phyloP scores from a whole-genome alignment of 83 land plant species.

The Picea abies region DNA sequence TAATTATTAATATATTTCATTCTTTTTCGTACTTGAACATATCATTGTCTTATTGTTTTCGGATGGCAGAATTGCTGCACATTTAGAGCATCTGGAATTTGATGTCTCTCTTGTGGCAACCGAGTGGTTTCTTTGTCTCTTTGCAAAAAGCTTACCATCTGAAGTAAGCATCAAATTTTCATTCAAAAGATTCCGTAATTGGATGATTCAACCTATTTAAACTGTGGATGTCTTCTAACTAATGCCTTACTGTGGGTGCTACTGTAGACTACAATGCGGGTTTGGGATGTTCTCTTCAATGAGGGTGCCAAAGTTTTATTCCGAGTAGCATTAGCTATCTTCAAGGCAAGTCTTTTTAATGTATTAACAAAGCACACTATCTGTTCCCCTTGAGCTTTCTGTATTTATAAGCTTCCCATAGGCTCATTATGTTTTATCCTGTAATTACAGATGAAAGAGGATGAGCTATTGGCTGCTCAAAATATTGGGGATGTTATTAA shows the following conservation, averaged over 20 bases:
- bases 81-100: slow-evolving; percentile 86
- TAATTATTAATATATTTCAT: neutral
- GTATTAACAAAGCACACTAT: no score
- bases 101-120: slow-evolving; percentile 95
- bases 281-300: slow-evolving; percentile 63
- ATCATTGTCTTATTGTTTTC: neutral
- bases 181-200: neutral
- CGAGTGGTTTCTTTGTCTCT: slow-evolving; percentile 97
- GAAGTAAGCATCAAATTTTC: slow-evolving; percentile 60
- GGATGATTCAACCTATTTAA: neutral
- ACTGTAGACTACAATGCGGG: slow-evolving; percentile 49
- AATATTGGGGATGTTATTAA: slow-evolving; percentile 78
- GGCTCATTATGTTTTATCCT: neutral
- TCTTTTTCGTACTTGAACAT: neutral
- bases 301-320: slow-evolving; percentile 49
- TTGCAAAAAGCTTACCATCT: slow-evolving; percentile 96
- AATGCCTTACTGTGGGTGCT: neutral
- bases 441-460: slow-evolving; percentile 82
- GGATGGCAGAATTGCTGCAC: slow-evolving; percentile 77
- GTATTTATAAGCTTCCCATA: neutral
- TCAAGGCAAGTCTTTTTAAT: slow-evolving; percentile 33
- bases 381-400: no score
- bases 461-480: slow-evolving; percentile 61
- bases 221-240: neutral
- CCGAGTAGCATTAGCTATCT: slow-evolving; percentile 52